phyloP scores from a whole-genome alignment of 2,329 filamentous ascomycete genomes.

The Neofusicoccum kwambonambiense region DNA sequence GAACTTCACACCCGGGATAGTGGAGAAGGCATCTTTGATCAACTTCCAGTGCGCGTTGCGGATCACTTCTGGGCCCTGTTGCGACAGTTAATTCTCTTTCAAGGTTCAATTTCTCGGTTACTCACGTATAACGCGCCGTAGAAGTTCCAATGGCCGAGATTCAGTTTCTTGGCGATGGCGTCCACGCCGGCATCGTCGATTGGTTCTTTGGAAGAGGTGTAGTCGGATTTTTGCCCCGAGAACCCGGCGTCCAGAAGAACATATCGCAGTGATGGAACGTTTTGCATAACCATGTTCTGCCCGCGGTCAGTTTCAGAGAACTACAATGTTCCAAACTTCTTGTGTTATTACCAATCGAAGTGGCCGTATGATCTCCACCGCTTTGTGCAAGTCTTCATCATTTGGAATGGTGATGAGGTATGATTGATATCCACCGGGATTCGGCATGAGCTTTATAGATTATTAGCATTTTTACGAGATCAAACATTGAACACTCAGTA shows the following conservation, averaged over 20 bases:
- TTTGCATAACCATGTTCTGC: constrained; percentile 42
- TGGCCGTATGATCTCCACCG: constrained; percentile 51
- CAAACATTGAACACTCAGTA: not conserved
- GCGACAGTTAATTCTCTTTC: not conserved
- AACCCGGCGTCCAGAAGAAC: constrained; percentile 43
- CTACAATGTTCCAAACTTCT: not conserved
- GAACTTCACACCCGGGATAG: constrained; percentile 33
- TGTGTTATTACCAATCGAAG: constrained; percentile 25
- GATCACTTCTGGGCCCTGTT: constrained; percentile 20
- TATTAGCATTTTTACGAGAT: not conserved
- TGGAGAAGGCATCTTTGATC: constrained; percentile 36
- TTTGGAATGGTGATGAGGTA: constrained; percentile 47
- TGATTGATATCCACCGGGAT: constrained; percentile 50
- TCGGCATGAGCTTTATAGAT: constrained; percentile 48
- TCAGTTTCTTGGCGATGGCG: constrained; percentile 40
- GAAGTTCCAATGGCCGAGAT: constrained; percentile 49
- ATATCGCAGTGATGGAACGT: constrained; percentile 44
- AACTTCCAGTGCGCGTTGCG: constrained; percentile 34
- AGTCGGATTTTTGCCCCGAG: constrained; percentile 37
- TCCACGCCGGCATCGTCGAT: constrained; percentile 43
- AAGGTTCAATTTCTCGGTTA: no score
- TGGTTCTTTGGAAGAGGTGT: constrained; percentile 29
- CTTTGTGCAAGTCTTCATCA: constrained; percentile 50
- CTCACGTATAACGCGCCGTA: constrained; percentile 42
- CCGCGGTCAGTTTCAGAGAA: not conserved